Percentiles rank a stretch among this genome's conserved stretches.
These are phyloP conservation scores for Amylocarpus encephaloides DNA, from an alignment of 2,329 filamentous ascomycete genomes.

Conservation along the genomic window DNA sequence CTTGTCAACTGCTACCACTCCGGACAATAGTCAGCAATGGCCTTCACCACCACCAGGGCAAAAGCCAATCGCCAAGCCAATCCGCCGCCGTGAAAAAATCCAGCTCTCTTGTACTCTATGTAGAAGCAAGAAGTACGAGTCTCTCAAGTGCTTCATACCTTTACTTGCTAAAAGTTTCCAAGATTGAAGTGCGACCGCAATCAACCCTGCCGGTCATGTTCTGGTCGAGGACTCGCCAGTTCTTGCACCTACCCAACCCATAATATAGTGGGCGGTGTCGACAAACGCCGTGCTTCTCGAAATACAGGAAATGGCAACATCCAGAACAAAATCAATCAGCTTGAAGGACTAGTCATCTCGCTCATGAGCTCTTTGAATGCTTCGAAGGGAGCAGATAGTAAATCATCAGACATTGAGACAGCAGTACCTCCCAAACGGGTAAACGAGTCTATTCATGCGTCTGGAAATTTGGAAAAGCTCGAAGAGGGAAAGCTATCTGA, in stretches of 20 bases:
- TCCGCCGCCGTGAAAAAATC: conserved; percentile 7
- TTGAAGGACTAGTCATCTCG: conserved; percentile 48
- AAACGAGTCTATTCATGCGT: not conserved
- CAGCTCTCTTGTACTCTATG: conserved; percentile 13
- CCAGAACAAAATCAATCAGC: conserved; percentile 45
- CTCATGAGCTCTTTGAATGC: conserved; percentile 36
- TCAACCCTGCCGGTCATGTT: conserved; percentile 44
- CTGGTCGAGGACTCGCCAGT: conserved; percentile 40
- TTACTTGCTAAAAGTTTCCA: not conserved
- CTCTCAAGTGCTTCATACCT: not conserved
- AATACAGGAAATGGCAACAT: conserved; percentile 41
- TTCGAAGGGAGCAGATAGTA: not conserved
- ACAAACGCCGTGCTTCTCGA: conserved; percentile 35
- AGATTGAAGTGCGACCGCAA: conserved; percentile 44
- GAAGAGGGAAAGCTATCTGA: not conserved
- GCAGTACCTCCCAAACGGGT: not conserved
- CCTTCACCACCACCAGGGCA: not conserved
- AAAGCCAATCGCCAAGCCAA: not conserved
- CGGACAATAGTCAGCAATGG: not conserved
- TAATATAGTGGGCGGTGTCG: not conserved
- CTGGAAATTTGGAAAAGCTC: not conserved
- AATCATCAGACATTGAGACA: not conserved
- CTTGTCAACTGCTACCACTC: not conserved
- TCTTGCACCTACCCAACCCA: conserved; percentile 31
- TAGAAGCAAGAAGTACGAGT: conserved; percentile 8